phyloP scores from a whole-genome alignment of 192 early-diverging fungal species.

The Pilaira anomala region DNA sequence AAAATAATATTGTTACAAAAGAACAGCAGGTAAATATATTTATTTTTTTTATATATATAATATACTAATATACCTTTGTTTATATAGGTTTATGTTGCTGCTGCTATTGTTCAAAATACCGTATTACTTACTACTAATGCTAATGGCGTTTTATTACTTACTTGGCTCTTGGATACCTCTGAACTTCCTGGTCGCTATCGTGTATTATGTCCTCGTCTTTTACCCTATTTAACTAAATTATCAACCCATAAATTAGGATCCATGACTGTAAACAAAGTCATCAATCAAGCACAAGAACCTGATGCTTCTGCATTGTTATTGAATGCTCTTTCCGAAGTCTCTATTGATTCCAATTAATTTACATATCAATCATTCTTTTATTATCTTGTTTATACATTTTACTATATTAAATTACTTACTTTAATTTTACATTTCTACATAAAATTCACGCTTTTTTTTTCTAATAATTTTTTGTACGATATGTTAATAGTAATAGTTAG shows the following conservation, averaged over 20 bases:
- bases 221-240: slow-evolving; percentile 67
- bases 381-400: too few species aligned
- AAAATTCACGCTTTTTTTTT: too few species aligned
- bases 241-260: slow-evolving; percentile 90
- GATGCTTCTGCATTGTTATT: slow-evolving; percentile 86
- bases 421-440: too few species aligned
- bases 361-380: too few species aligned
- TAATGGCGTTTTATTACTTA: slow-evolving; percentile 88
- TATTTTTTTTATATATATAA: background rate
- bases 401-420: too few species aligned
- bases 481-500: too few species aligned
- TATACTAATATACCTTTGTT: background rate
- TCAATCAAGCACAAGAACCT: slow-evolving; percentile 83
- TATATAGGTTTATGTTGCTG: slow-evolving; percentile 79
- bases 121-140: slow-evolving; percentile 79
- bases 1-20: slow-evolving; percentile 77
- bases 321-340: slow-evolving; percentile 56
- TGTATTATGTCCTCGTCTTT: slow-evolving; percentile 80
- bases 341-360: too few species aligned
- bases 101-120: slow-evolving; percentile 81
- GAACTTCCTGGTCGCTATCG: slow-evolving; percentile 76
- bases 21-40: slow-evolving; percentile 60
- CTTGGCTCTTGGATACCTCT: slow-evolving; percentile 92
- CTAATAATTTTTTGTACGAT: too few species aligned
- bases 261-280: slow-evolving; percentile 78